Evolutionary conservation across 2,329 filamentous ascomycete genomes (phyloP).

Genomic region (Penicillium frequentans): DNA sequence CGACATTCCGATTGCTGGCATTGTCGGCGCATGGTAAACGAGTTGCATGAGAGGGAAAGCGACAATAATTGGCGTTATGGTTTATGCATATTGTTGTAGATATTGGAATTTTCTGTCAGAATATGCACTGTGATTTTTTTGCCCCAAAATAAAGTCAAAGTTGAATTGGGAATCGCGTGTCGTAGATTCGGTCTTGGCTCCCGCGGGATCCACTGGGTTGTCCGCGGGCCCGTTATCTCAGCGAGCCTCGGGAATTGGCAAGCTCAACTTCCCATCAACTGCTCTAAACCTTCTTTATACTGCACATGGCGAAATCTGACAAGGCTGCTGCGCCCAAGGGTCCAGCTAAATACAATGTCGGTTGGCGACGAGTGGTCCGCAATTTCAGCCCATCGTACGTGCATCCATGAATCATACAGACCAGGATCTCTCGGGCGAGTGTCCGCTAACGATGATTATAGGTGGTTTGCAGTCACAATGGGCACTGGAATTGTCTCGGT

Average conservation of each 20-base stretch:
- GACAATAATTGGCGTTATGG: neutral
- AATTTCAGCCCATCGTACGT: constrained; percentile 59
- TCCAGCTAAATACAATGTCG: constrained; percentile 19
- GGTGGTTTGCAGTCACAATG: constrained; percentile 64
- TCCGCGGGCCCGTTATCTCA: neutral
- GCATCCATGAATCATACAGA: neutral
- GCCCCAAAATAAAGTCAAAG: neutral
- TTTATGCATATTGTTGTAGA: neutral
- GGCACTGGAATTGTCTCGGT: constrained; percentile 68
- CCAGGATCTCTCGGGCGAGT: neutral
- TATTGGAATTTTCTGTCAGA: neutral
- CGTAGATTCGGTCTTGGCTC: neutral
- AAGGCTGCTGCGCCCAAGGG: neutral
- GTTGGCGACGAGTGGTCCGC: constrained; percentile 46
- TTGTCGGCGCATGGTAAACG: constrained; percentile 35
- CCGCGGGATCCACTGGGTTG: neutral
- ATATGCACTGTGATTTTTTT: neutral
- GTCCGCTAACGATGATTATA: constrained; percentile 12
- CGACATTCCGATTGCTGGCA: constrained; percentile 41
- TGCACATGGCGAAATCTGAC: neutral
- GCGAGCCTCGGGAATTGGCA: neutral
- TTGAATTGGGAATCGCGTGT: neutral
- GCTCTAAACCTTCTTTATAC: neutral
- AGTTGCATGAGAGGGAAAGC: neutral
- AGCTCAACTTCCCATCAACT: neutral